These are phyloP conservation scores for Durusdinium trenchii DNA, from an alignment of 73 alveolate species.

Conservation along the genomic window DNA sequence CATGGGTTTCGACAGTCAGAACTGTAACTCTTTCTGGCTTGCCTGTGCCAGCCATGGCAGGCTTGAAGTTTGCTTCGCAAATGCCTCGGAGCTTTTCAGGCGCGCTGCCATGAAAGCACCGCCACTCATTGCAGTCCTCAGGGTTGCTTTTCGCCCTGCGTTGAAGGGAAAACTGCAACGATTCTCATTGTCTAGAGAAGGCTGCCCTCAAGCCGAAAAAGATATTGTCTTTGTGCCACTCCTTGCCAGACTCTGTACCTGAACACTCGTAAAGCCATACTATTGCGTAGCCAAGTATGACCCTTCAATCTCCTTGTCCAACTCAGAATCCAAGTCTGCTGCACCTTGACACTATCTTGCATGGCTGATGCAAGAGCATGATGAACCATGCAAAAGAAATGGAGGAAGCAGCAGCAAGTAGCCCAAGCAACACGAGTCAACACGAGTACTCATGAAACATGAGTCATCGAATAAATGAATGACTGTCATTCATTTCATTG, in stretches of 20 bases:
- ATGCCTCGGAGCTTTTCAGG: slow-evolving; percentile 62
- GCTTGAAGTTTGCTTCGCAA: slow-evolving; percentile 66
- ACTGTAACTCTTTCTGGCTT: neutral
- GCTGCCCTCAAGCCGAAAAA: neutral
- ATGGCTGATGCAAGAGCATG: neutral
- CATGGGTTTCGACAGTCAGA: neutral
- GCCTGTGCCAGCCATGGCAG: slow-evolving; percentile 83
- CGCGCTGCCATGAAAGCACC: slow-evolving; percentile 74
- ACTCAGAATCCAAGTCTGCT: slow-evolving; percentile 60
- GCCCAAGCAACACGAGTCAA: neutral
- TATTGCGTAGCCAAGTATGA: too few species aligned
- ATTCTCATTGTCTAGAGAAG: neutral
- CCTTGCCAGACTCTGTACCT: neutral
- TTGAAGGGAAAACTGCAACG: neutral
- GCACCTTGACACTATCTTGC: neutral
- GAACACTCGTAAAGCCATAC: too few species aligned
- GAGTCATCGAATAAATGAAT: neutral
- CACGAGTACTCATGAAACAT: neutral
- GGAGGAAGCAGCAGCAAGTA: neutral
- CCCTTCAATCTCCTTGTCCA: slow-evolving; percentile 39
- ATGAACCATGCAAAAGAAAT: neutral
- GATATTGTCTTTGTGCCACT: neutral
- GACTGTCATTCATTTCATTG: too few species aligned
- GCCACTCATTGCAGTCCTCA: slow-evolving; percentile 90
- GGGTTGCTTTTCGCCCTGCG: neutral